Conservation (phyloP, 139 green algal species). For the Picochlorum sp. region DNA sequence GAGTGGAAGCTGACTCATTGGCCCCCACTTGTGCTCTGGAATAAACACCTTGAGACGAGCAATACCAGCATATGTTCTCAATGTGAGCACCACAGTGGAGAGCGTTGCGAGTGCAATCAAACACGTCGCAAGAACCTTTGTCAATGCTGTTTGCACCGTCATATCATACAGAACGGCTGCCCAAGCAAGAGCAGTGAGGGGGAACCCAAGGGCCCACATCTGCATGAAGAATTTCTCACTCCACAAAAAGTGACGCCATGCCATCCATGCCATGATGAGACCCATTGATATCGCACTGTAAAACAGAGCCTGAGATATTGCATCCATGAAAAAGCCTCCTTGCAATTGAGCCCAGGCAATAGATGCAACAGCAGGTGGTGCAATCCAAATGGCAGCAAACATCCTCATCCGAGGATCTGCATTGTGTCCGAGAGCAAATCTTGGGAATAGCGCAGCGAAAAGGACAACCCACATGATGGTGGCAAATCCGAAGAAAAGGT, state of each 20-base stretch:
- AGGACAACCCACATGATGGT: conserved; percentile 29
- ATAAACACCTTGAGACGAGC: conserved; percentile 24
- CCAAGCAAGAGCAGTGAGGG: conserved; percentile 28
- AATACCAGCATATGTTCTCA: conserved; percentile 28
- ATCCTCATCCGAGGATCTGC: conserved; percentile 33
- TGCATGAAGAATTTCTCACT: conserved; percentile 31
- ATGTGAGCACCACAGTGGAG: conserved; percentile 7
- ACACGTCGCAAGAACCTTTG: conserved; percentile 23
- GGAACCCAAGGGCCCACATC: conserved; percentile 35
- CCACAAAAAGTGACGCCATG: conserved; percentile 28
- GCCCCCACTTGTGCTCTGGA: conserved; percentile 29
- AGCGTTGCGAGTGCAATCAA: conserved; percentile 24
- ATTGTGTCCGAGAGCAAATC: conserved; percentile 21
- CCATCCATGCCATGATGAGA: conserved; percentile 19
- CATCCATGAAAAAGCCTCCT: conserved; percentile 12
- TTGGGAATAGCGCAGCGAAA: conserved; percentile 28
- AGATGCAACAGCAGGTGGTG: conserved; percentile 29
- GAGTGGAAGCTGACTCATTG: conserved; percentile 29
- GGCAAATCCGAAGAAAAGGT: conserved; percentile 39
- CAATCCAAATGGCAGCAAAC: conserved; percentile 34
- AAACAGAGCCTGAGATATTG: conserved; percentile 16
- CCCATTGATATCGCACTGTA: conserved; percentile 13
- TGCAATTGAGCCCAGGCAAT: conserved; percentile 29
- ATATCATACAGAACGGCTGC: conserved; percentile 28
- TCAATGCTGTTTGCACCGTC: conserved; percentile 23